phyloP scores from a whole-genome alignment of 2,329 filamentous ascomycete species.

The Pseudogymnoascus sp. region DNA sequence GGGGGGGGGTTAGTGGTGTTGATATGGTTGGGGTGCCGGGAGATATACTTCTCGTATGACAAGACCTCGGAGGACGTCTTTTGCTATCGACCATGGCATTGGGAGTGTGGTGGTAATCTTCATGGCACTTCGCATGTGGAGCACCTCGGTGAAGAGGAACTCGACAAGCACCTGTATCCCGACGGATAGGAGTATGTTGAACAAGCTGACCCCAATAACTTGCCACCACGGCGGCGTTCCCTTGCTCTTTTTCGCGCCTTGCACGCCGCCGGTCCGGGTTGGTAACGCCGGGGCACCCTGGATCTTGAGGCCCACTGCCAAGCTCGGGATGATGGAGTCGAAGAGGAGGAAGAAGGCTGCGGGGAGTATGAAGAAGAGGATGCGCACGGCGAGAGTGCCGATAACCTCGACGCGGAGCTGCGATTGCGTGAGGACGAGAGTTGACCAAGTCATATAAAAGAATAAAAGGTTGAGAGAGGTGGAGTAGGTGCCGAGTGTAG shows the following conservation, averaged over 20 bases:
- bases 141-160: conserved; percentile 42
- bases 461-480: conserved; percentile 80
- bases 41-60: conserved; percentile 47
- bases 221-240: conserved; percentile 37
- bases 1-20: conserved; percentile 11
- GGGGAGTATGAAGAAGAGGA: conserved; percentile 65
- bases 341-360: conserved; percentile 66
- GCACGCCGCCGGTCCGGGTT: conserved; percentile 33
- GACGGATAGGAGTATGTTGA: conserved; percentile 48
- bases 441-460: conserved; percentile 87
- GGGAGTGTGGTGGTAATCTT: conserved; percentile 53
- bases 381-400: conserved; percentile 59
- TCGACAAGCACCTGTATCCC: conserved; percentile 50
- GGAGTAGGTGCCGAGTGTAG: conserved; percentile 58
- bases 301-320: conserved; percentile 62
- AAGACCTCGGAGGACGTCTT: conserved; percentile 46
- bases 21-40: not conserved
- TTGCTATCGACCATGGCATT: conserved; percentile 53
- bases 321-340: conserved; percentile 61
- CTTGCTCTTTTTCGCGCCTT: conserved; percentile 31
- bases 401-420: conserved; percentile 68
- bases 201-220: conserved; percentile 44
- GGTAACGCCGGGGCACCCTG: conserved; percentile 48
- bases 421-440: conserved; percentile 69
- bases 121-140: conserved; percentile 47